Conservation (phyloP, 371 early-diverging fungal species). For the Conidiobolus incongruus region DNA sequence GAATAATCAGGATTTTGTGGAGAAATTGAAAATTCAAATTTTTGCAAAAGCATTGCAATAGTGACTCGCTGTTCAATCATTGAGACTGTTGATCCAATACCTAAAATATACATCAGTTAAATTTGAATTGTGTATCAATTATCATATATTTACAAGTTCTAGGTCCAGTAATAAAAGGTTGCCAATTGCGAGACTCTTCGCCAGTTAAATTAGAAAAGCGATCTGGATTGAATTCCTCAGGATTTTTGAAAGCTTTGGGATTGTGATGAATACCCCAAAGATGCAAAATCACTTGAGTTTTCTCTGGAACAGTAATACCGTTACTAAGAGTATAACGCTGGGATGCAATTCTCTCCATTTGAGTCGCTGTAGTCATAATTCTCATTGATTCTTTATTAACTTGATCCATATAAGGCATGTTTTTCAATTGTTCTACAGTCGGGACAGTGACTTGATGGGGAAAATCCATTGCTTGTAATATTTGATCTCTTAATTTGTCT, state of each 20-base stretch:
- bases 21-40: conserved; percentile 6
- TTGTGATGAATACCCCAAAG: neutral
- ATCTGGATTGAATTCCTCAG: neutral
- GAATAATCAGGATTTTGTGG: no score
- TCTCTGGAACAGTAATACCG: neutral
- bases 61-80: conserved; percentile 24
- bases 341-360: neutral
- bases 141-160: neutral
- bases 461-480: conserved; percentile 5
- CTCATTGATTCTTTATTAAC: conserved; percentile 1
- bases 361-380: neutral
- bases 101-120: neutral
- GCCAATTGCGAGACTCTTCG: neutral
- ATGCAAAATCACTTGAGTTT: neutral
- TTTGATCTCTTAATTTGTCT: conserved; percentile 16
- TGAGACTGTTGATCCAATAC: conserved; percentile 26
- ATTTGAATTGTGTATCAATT: no score
- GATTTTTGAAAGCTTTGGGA: neutral
- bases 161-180: neutral
- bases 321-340: neutral
- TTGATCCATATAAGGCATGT: neutral
- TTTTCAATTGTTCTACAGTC: neutral
- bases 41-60: conserved; percentile 17
- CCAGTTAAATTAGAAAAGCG: neutral
- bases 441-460: neutral